phyloP scores from a whole-genome alignment of 495 filamentous ascomycete species.

The Aspergillus asperescens region DNA sequence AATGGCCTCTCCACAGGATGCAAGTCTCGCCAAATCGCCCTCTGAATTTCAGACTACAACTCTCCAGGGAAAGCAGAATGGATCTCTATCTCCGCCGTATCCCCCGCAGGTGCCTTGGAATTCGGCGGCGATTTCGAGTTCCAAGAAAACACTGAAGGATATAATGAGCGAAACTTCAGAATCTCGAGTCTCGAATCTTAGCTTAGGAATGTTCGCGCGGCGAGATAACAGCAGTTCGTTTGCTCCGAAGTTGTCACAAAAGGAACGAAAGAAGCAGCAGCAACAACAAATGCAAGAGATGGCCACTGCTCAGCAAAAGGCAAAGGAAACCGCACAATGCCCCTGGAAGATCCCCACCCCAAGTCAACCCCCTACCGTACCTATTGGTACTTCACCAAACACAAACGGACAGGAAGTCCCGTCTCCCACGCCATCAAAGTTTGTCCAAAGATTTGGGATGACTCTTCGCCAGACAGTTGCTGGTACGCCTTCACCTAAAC shows the following conservation, averaged over 20 bases:
- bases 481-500: conserved; percentile 38
- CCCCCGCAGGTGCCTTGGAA: conserved; percentile 53
- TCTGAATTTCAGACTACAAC: conserved; percentile 24
- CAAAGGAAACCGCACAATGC: conserved; percentile 46
- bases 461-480: conserved; percentile 61
- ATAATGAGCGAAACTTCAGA: conserved; percentile 76
- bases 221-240: conserved; percentile 31
- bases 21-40: conserved; percentile 26
- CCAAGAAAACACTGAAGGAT: conserved; percentile 72
- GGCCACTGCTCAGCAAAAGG: conserved; percentile 42
- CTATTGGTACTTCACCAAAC: conserved; percentile 19
- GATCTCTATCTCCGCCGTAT: conserved; percentile 12
- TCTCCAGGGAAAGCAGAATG: conserved; percentile 20
- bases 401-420: conserved; percentile 20
- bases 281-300: conserved; percentile 60
- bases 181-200: conserved; percentile 60
- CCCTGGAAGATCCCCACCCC: conserved; percentile 65
- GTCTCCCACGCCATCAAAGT: conserved; percentile 20
- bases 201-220: conserved; percentile 58
- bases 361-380: conserved; percentile 16
- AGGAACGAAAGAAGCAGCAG: conserved; percentile 80
- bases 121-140: conserved; percentile 45
- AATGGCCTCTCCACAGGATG: conserved; percentile 29
- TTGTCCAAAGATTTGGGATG: conserved; percentile 46
- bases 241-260: conserved; percentile 69